Evolutionary conservation across 768 basidiomycete species (phyloP).

Genomic region (Flagelloscypha sp.): DNA sequence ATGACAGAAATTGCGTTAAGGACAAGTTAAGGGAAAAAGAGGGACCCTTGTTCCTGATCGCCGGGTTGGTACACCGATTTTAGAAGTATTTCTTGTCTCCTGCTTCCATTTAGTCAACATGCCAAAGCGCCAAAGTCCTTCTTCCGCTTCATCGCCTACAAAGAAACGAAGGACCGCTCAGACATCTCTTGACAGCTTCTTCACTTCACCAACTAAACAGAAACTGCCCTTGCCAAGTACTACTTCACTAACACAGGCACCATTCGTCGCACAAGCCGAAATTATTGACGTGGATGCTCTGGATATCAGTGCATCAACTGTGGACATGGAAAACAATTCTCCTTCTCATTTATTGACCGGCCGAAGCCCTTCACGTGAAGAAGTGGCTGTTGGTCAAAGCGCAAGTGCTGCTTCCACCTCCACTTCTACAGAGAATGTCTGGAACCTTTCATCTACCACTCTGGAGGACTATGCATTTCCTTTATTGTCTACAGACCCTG

Average conservation of each 20-base stretch:
- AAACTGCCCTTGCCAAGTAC: slow-evolving; percentile 14
- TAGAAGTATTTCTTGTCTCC: too few species aligned
- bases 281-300: slow-evolving; percentile 14
- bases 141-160: not conserved
- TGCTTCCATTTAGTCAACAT: not conserved
- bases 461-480: slow-evolving; percentile 11
- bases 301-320: slow-evolving; percentile 4
- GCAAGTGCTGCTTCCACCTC: not conserved
- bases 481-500: slow-evolving; percentile 42
- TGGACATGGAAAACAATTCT: not conserved
- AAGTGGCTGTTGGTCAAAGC: not conserved
- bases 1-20: too few species aligned
- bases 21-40: too few species aligned
- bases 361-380: not conserved
- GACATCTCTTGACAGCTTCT: slow-evolving; percentile 20
- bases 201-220: slow-evolving; percentile 14
- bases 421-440: not conserved
- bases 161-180: slow-evolving; percentile 9
- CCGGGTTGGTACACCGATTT: too few species aligned
- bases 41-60: too few species aligned
- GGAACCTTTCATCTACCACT: not conserved
- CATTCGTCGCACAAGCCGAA: slow-evolving; percentile 4
- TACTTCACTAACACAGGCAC: slow-evolving; percentile 6
- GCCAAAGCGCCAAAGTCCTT: not conserved
- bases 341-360: not conserved